Conservation (phyloP, 345 rosid genomes). For the Citrus reticulata region DNA sequence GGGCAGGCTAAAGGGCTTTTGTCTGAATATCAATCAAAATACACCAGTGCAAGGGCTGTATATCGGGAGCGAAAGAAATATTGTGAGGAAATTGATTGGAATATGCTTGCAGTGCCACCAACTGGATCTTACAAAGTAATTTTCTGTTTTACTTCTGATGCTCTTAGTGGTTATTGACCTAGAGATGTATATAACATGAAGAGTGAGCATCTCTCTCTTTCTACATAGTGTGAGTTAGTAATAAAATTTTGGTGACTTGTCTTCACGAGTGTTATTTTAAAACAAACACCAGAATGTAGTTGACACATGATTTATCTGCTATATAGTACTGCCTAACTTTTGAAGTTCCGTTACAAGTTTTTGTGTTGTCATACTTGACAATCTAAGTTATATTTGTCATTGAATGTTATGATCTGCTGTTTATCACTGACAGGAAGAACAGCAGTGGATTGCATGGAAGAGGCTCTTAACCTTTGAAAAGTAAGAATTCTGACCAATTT, state of each 20-base stretch:
- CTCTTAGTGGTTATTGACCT: conserved; percentile 7
- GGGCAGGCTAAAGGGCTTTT: conserved; percentile 90
- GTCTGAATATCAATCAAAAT: conserved; percentile 88
- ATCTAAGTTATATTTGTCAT: background rate
- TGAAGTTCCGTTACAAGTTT: background rate
- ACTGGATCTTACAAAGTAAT: conserved; percentile 69
- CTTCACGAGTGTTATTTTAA: background rate
- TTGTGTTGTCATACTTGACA: background rate
- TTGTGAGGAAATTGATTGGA: conserved; percentile 92
- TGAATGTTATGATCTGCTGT: background rate
- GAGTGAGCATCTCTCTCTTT: background rate
- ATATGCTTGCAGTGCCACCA: conserved; percentile 90
- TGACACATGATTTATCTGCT: background rate
- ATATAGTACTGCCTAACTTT: background rate
- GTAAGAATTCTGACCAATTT: conserved; percentile 36
- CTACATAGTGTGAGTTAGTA: background rate
- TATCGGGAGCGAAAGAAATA: conserved; percentile 91
- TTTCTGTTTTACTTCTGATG: conserved; percentile 6
- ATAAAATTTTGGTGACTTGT: background rate
- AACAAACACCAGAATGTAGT: background rate
- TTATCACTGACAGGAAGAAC: conserved; percentile 62
- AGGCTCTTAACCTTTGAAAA: conserved; percentile 79
- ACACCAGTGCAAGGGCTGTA: conserved; percentile 91
- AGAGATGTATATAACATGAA: background rate
- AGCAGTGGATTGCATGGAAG: conserved; percentile 96